Evolutionary conservation across 1,284 basidiomycete species (phyloP).

Genomic region (Pisolithus thermaeus): DNA sequence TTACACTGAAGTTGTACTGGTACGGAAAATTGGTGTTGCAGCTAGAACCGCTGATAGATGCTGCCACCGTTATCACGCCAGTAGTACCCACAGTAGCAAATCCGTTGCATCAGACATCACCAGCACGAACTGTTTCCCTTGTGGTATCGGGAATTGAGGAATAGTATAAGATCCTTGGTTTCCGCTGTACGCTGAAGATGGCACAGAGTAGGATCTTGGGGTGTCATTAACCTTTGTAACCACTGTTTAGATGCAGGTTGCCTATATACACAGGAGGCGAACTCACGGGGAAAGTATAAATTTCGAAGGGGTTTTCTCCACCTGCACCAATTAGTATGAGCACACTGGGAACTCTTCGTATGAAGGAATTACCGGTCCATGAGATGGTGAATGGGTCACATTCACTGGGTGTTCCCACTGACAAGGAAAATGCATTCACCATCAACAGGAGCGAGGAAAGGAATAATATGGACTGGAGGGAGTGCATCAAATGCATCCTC

Average conservation of each 20-base stretch:
- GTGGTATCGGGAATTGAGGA: conserved; percentile 37
- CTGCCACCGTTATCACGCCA: conserved; percentile 43
- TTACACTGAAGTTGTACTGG: conserved; percentile 46
- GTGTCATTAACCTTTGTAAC: conserved; percentile 17
- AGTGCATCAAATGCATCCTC: conserved; percentile 18
- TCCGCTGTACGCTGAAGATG: conserved; percentile 47
- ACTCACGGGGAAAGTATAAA: conserved; percentile 56
- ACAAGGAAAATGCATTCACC: conserved; percentile 48
- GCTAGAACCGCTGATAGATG: conserved; percentile 36
- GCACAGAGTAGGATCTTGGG: conserved; percentile 51
- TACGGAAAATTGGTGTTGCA: conserved; percentile 47
- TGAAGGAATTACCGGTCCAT: conserved; percentile 52
- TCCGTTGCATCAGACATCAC: conserved; percentile 67
- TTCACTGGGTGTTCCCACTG: conserved; percentile 43
- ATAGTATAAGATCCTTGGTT: conserved; percentile 51
- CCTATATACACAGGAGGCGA: neutral
- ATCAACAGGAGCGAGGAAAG: conserved; percentile 16
- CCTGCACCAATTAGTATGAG: conserved; percentile 34
- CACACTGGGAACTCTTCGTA: neutral
- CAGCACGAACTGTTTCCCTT: conserved; percentile 41
- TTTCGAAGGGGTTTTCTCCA: conserved; percentile 55
- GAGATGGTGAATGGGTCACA: conserved; percentile 55
- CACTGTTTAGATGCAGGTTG: conserved; percentile 6
- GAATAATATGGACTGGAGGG: conserved; percentile 14
- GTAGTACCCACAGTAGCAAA: conserved; percentile 62